phyloP scores from a whole-genome alignment of 305 asterid species.

The Coffea humblotiana region DNA sequence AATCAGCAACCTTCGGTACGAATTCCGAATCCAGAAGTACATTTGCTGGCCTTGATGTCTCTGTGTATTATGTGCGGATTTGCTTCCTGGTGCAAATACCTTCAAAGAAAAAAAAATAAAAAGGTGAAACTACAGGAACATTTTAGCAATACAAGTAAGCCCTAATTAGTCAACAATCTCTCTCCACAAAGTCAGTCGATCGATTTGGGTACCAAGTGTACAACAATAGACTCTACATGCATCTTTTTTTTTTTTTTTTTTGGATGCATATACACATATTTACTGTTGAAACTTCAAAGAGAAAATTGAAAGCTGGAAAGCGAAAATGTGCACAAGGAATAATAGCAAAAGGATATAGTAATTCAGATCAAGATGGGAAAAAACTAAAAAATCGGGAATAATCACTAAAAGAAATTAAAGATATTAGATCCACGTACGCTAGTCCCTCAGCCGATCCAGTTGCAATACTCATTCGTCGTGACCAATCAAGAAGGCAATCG shows the following conservation, averaged over 20 bases:
- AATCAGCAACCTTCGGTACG: slow-evolving; percentile 71
- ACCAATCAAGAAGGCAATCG: slow-evolving; percentile 60
- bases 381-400: no score
- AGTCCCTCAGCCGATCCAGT: slow-evolving; percentile 70
- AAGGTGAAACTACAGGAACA: no score
- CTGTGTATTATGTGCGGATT: slow-evolving; percentile 77
- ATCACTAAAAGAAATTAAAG: background rate
- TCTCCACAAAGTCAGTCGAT: background rate
- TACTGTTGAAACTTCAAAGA: background rate
- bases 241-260: background rate
- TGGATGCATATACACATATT: background rate
- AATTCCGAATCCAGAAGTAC: slow-evolving; percentile 62
- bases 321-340: background rate
- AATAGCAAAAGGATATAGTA: no score
- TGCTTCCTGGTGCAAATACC: slow-evolving; percentile 78
- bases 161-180: no score
- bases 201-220: background rate
- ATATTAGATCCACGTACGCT: slow-evolving; percentile 33
- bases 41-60: slow-evolving; percentile 81
- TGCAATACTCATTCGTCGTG: slow-evolving; percentile 51
- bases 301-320: background rate
- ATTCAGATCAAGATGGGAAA: no score
- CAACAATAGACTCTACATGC: no score
- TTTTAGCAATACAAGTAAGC: no score
- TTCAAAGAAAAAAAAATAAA: slow-evolving; percentile 16